Conservation (phyloP, 805 yeast species). For the Candida maltosa region DNA sequence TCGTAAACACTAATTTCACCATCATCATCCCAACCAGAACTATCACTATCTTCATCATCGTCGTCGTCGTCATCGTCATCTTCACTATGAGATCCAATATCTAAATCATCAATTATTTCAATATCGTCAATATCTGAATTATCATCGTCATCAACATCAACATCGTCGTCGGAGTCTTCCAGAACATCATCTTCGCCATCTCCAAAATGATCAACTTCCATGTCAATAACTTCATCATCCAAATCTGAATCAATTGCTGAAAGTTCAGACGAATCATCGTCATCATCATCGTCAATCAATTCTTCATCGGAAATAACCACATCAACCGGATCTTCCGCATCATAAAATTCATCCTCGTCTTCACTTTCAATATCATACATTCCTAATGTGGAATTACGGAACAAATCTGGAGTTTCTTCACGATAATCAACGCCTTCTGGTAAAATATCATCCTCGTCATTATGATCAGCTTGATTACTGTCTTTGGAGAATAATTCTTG, state of each 20-base stretch:
- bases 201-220: too few species aligned
- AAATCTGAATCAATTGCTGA: too few species aligned
- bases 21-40: too few species aligned
- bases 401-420: slow-evolving; percentile 79
- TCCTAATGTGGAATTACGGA: slow-evolving; percentile 86
- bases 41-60: slow-evolving; percentile 21
- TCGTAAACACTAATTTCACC: slow-evolving; percentile 30
- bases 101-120: slow-evolving; percentile 33
- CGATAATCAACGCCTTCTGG: slow-evolving; percentile 52
- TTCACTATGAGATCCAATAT: slow-evolving; percentile 18
- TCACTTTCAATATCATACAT: slow-evolving; percentile 86
- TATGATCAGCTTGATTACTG: slow-evolving; percentile 50
- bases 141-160: slow-evolving; percentile 31
- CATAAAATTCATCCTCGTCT: slow-evolving; percentile 58
- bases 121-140: slow-evolving; percentile 21
- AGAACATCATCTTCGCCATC: too few species aligned
- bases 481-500: slow-evolving; percentile 55
- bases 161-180: slow-evolving; percentile 30
- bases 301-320: too few species aligned
- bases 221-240: too few species aligned
- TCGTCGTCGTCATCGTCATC: slow-evolving; percentile 27
- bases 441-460: slow-evolving; percentile 36
- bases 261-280: too few species aligned
- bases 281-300: slow-evolving; percentile 59
- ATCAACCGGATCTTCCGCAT: slow-evolving; percentile 30